phyloP scores from a whole-genome alignment of 2,329 filamentous ascomycete genomes.

The Botryotinia narcissicola region DNA sequence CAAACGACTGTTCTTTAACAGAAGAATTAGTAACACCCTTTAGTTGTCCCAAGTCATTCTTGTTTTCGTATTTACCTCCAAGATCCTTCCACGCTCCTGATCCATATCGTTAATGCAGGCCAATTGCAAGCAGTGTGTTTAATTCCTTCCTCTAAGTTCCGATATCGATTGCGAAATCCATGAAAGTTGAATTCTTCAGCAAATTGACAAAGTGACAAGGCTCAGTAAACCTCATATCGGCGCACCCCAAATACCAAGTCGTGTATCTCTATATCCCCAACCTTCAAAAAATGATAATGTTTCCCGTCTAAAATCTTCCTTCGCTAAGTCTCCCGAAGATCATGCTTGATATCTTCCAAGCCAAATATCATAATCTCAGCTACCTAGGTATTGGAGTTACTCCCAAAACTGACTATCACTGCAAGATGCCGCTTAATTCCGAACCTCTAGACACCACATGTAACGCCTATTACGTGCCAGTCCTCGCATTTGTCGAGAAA shows the following conservation, averaged over 20 bases:
- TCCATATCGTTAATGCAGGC: not conserved
- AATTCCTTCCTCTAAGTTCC: not conserved
- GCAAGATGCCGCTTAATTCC: too few species aligned
- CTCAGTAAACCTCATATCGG: not conserved
- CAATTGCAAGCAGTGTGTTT: not conserved
- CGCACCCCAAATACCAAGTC: not conserved
- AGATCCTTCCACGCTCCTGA: not conserved
- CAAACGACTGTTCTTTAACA: not conserved
- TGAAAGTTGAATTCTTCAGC: not conserved
- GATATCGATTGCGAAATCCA: not conserved
- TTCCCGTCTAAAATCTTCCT: not conserved
- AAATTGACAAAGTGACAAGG: not conserved
- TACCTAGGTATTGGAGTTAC: not conserved
- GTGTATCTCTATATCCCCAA: rapidly evolving
- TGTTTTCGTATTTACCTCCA: too few species aligned
- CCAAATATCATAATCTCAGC: not conserved
- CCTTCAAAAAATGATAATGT: not conserved
- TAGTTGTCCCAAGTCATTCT: too few species aligned
- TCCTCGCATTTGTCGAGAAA: not conserved
- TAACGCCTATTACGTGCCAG: not conserved
- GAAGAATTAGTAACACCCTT: too few species aligned
- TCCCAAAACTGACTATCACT: not conserved
- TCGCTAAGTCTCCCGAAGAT: not conserved
- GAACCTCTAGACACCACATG: not conserved
- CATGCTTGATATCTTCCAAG: not conserved